A percentile compares a stretch with the other conserved stretches of the same genome.
Conservation (phyloP, 306 rosid genomes). For the Prunus armeniaca region DNA sequence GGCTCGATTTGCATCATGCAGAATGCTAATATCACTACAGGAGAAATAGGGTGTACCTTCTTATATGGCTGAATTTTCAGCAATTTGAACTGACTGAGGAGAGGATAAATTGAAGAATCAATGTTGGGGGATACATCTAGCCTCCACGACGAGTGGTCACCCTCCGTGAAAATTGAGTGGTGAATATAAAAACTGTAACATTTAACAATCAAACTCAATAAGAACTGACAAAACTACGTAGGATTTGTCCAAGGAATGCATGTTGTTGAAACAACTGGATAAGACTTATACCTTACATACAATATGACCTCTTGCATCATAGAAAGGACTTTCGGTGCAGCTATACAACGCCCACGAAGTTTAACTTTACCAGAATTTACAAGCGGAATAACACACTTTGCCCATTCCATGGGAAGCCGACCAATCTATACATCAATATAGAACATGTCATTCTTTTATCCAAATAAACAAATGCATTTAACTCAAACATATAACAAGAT, state of each 20-base stretch:
- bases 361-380: constrained; percentile 50
- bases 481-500: background rate
- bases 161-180: constrained; percentile 39
- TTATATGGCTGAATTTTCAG: constrained; percentile 56
- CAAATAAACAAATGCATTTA: background rate
- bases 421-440: constrained; percentile 55
- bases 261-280: background rate
- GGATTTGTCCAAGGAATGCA: background rate
- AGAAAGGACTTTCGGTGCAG: constrained; percentile 47
- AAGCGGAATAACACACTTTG: constrained; percentile 58
- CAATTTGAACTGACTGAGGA: constrained; percentile 52
- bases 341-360: constrained; percentile 64
- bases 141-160: constrained; percentile 54
- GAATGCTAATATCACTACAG: background rate
- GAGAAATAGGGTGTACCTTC: constrained; percentile 34
- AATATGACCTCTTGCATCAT: constrained; percentile 72
- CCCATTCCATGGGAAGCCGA: constrained; percentile 89
- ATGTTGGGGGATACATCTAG: constrained; percentile 50
- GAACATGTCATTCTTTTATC: background rate
- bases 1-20: background rate
- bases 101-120: constrained; percentile 57
- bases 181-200: constrained; percentile 65
- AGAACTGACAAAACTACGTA: background rate
- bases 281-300: constrained; percentile 50
- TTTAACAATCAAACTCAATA: constrained; percentile 1